These are phyloP conservation scores for Hura crepitans DNA, from an alignment of 441 rosid species.

Conservation along the genomic window DNA sequence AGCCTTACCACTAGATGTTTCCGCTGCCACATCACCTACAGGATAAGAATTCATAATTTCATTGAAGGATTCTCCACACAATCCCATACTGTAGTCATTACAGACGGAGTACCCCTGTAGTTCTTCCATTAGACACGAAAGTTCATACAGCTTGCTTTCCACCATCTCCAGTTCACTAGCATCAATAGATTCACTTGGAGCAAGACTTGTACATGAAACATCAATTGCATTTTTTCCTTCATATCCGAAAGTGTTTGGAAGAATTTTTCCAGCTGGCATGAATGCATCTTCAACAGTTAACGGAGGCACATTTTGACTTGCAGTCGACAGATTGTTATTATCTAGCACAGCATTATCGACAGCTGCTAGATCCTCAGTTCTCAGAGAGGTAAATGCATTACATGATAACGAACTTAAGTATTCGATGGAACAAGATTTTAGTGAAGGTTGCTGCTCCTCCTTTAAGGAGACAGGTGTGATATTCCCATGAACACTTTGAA, in stretches of 20 bases:
- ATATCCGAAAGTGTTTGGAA: slow-evolving; percentile 24
- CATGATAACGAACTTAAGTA: slow-evolving; percentile 28
- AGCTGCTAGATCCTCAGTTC: slow-evolving; percentile 23
- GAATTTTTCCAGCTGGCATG: slow-evolving; percentile 17
- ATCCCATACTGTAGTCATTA: slow-evolving; percentile 16
- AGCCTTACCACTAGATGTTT: slow-evolving; percentile 23
- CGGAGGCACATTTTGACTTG: slow-evolving; percentile 24
- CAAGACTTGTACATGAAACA: slow-evolving; percentile 20
- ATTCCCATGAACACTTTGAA: slow-evolving; percentile 18
- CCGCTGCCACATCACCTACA: slow-evolving; percentile 14
- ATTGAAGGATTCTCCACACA: slow-evolving; percentile 25
- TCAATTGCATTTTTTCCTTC: slow-evolving; percentile 18
- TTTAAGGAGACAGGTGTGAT: slow-evolving; percentile 15
- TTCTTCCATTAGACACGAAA: slow-evolving; percentile 38
- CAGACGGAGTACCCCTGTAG: slow-evolving; percentile 24
- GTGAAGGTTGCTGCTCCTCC: slow-evolving; percentile 24
- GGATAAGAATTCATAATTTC: slow-evolving; percentile 22
- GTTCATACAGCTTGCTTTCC: slow-evolving; percentile 38
- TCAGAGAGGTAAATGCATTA: slow-evolving; percentile 17
- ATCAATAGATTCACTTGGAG: slow-evolving; percentile 21
- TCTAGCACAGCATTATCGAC: slow-evolving; percentile 22
- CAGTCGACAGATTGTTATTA: slow-evolving; percentile 14
- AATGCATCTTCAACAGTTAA: slow-evolving; percentile 15
- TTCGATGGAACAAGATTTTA: slow-evolving; percentile 22
- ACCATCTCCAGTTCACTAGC: slow-evolving; percentile 23